phyloP scores from a whole-genome alignment of 352 stramenopile genomes.

The Phytopythium oedochilum region DNA sequence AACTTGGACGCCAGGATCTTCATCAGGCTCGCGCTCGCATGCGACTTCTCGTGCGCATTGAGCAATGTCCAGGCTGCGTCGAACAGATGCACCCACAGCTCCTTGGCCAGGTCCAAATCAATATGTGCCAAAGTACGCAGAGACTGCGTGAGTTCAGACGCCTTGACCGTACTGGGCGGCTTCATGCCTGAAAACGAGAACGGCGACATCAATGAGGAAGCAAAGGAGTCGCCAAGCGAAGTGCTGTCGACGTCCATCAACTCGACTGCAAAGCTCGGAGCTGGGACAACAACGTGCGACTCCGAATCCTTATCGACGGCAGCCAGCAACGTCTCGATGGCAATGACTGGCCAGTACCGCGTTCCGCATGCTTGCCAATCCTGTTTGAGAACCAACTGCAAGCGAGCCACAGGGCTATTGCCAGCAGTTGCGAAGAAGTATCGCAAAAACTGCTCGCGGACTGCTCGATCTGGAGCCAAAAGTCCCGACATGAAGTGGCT shows the following conservation, averaged over 20 bases:
- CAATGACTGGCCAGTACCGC: constrained; percentile 80
- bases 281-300: constrained; percentile 12
- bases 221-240: background rate
- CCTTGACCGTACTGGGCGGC: constrained; percentile 9
- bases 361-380: constrained; percentile 87
- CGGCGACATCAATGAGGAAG: background rate
- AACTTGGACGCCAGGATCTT: constrained; percentile 86
- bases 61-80: constrained; percentile 48
- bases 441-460: constrained; percentile 68
- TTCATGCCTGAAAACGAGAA: background rate
- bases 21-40: constrained; percentile 55
- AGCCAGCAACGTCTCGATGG: constrained; percentile 65
- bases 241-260: background rate
- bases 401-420: constrained; percentile 33
- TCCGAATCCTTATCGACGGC: constrained; percentile 22
- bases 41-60: constrained; percentile 38
- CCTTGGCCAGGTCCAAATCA: constrained; percentile 79
- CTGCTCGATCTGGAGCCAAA: constrained; percentile 56
- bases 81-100: constrained; percentile 82
- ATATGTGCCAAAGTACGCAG: constrained; percentile 74
- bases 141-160: constrained; percentile 38
- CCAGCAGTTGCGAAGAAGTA: constrained; percentile 52
- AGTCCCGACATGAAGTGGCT: constrained; percentile 79
- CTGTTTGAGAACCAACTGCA: constrained; percentile 73
- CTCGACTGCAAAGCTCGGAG: background rate